Evolutionary conservation across 2,329 filamentous ascomycete genomes (phyloP).

Genomic region (Whalleya microplaca): DNA sequence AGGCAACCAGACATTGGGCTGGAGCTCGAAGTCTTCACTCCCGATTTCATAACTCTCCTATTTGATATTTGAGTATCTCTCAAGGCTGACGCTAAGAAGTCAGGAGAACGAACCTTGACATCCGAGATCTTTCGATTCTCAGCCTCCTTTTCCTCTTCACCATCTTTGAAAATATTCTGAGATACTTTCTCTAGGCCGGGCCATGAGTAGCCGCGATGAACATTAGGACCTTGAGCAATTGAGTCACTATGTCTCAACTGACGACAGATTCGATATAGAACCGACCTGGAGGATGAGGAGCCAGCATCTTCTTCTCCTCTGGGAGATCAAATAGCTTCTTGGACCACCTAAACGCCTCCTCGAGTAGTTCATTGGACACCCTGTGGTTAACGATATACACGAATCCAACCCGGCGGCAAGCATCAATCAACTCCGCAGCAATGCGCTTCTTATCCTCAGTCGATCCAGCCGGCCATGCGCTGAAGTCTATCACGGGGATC

Average conservation of each 20-base stretch:
- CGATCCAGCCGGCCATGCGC: slow-evolving; percentile 27
- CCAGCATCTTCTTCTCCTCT: slow-evolving; percentile 40
- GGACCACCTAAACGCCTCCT: slow-evolving; percentile 44
- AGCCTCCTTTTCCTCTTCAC: slow-evolving; percentile 45
- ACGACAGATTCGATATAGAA: neutral
- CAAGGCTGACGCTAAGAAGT: neutral
- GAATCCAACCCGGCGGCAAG: slow-evolving; percentile 40
- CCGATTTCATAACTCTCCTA: slow-evolving; percentile 58
- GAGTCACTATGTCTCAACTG: neutral
- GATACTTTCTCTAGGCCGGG: slow-evolving; percentile 58
- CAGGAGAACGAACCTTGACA: slow-evolving; percentile 47
- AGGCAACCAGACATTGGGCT: slow-evolving; percentile 56
- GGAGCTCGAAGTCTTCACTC: slow-evolving; percentile 46
- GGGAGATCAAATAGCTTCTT: slow-evolving; percentile 39
- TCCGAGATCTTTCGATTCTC: slow-evolving; percentile 51
- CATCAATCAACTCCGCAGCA: slow-evolving; percentile 33
- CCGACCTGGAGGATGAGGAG: slow-evolving; percentile 39
- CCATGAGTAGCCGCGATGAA: slow-evolving; percentile 60
- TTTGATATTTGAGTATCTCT: neutral
- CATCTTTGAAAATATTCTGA: slow-evolving; percentile 45
- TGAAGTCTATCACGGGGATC: slow-evolving; percentile 35
- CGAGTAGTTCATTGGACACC: slow-evolving; percentile 39
- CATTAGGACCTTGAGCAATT: slow-evolving; percentile 42
- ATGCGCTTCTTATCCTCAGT: slow-evolving; percentile 28
- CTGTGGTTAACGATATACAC: slow-evolving; percentile 37